Evolutionary conservation across 2,329 filamentous ascomycete species (phyloP).

Genomic region (Zymoseptoria crescenta): DNA sequence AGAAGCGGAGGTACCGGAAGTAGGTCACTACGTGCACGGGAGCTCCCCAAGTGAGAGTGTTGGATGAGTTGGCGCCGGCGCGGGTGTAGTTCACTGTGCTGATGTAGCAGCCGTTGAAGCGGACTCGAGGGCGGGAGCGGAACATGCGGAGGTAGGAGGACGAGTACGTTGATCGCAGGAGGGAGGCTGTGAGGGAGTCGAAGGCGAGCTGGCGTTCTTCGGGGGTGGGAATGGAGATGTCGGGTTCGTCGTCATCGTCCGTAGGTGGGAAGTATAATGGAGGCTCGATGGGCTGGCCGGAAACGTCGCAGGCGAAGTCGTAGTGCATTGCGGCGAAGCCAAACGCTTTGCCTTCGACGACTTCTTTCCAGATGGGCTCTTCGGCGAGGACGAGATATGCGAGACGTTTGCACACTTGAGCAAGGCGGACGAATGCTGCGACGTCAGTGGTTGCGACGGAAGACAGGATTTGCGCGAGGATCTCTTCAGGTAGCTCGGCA

Average conservation of each 20-base stretch:
- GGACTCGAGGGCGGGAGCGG: constrained; percentile 71
- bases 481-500: constrained; percentile 68
- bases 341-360: constrained; percentile 62
- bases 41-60: constrained; percentile 65
- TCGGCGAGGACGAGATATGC: constrained; percentile 80
- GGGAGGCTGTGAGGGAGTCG: constrained; percentile 18
- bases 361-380: constrained; percentile 74
- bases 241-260: constrained; percentile 13
- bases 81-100: constrained; percentile 93
- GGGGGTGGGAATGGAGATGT: constrained; percentile 10
- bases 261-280: neutral
- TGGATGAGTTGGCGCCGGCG: constrained; percentile 63
- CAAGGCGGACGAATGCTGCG: constrained; percentile 64
- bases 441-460: constrained; percentile 68
- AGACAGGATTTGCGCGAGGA: constrained; percentile 69
- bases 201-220: constrained; percentile 19
- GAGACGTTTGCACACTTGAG: constrained; percentile 77
- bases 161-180: constrained; percentile 25
- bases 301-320: constrained; percentile 56
- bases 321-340: constrained; percentile 83
- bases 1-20: constrained; percentile 93
- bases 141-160: constrained; percentile 58
- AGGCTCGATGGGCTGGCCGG: constrained; percentile 37
- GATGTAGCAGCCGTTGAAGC: constrained; percentile 95
- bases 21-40: constrained; percentile 96